Conservation (phyloP, 306 rosid species). For the Cicer yamashitae region DNA sequence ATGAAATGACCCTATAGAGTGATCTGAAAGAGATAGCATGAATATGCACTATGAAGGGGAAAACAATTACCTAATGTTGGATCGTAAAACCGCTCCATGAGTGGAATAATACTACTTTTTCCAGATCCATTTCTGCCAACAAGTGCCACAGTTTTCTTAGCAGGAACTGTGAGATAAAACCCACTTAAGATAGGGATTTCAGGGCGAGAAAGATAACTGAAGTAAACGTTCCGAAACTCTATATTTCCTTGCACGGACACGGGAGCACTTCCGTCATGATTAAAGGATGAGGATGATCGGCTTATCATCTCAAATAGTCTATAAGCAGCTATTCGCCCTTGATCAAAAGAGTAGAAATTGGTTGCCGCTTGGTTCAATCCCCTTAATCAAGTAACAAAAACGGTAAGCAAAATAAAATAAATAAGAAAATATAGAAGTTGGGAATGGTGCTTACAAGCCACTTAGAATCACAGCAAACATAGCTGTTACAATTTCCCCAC, state of each 20-base stretch:
- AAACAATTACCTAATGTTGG: slow-evolving; percentile 85
- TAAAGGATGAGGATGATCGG: slow-evolving; percentile 85
- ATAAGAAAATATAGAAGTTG: not conserved
- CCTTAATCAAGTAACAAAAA: slow-evolving; percentile 58
- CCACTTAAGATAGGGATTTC: slow-evolving; percentile 99
- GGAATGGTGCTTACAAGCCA: slow-evolving; percentile 85
- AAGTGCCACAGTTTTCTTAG: slow-evolving; percentile 98
- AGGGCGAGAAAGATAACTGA: slow-evolving; percentile 98
- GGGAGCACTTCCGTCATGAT: slow-evolving; percentile 81
- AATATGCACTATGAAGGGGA: slow-evolving; percentile 19
- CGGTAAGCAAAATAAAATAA: slow-evolving; percentile 26
- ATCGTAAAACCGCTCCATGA: slow-evolving; percentile 99
- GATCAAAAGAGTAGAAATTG: slow-evolving; percentile 98
- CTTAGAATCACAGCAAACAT: slow-evolving; percentile 95
- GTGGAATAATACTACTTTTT: slow-evolving; percentile 98
- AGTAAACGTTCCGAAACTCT: slow-evolving; percentile 97
- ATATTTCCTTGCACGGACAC: slow-evolving; percentile 87
- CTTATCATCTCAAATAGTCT: slow-evolving; percentile 99
- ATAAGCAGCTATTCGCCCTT: slow-evolving; percentile 98
- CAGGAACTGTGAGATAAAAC: slow-evolving; percentile 96
- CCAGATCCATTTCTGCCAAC: slow-evolving; percentile 99
- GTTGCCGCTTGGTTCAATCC: slow-evolving; percentile 99
- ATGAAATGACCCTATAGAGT: slow-evolving; percentile 27
- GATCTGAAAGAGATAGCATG: slow-evolving; percentile 33
- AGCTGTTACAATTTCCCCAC: slow-evolving; percentile 96